Conservation (phyloP, 2,329 filamentous ascomycete genomes). For the Amauroascus verrucosus region DNA sequence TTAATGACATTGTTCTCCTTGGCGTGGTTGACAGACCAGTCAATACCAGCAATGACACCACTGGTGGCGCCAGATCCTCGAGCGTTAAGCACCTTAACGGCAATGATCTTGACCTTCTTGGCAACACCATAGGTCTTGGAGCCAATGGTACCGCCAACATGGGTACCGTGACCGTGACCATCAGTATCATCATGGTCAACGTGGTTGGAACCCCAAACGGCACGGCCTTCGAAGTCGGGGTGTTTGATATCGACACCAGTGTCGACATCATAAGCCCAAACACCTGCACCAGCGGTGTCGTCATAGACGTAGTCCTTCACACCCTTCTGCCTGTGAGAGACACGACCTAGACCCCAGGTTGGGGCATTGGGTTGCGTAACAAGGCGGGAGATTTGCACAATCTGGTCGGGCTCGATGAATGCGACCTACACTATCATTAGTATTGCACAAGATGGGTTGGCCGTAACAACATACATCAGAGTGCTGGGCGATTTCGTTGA, state of each 20-base stretch:
- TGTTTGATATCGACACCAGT: slow-evolving; percentile 30
- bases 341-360: slow-evolving; percentile 30
- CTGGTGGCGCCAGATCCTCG: slow-evolving; percentile 37
- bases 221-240: slow-evolving; percentile 30
- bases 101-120: slow-evolving; percentile 31
- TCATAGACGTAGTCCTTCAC: slow-evolving; percentile 30
- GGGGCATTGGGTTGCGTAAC: slow-evolving; percentile 20
- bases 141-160: slow-evolving; percentile 31
- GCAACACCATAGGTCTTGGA: slow-evolving; percentile 30
- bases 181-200: slow-evolving; percentile 17
- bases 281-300: slow-evolving; percentile 25
- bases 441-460: not conserved
- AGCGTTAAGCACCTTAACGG: slow-evolving; percentile 42
- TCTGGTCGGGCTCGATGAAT: slow-evolving; percentile 14
- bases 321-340: slow-evolving; percentile 22
- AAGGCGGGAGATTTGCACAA: slow-evolving; percentile 2
- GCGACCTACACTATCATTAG: slow-evolving; percentile 13
- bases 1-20: slow-evolving; percentile 22
- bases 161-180: slow-evolving; percentile 33
- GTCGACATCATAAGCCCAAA: slow-evolving; percentile 32
- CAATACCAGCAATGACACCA: slow-evolving; percentile 42
- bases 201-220: slow-evolving; percentile 28
- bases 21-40: slow-evolving; percentile 30
- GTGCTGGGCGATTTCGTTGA: slow-evolving; percentile 7
- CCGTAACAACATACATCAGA: slow-evolving; percentile 2